Evolutionary conservation across 2,329 filamentous ascomycete genomes (phyloP).

Genomic region (Ceratocystis albifundus): DNA sequence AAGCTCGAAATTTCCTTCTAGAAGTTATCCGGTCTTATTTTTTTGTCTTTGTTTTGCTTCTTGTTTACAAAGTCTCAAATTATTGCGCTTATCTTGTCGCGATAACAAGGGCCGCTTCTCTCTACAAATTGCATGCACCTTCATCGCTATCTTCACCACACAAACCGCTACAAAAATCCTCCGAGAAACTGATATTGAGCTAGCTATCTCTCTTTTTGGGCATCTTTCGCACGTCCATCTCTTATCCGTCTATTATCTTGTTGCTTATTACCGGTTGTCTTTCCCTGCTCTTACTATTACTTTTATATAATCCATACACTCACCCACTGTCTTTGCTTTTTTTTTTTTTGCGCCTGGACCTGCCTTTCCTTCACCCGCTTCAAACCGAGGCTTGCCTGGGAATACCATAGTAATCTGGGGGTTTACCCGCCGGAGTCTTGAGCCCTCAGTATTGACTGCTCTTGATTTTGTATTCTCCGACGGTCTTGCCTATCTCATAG

Average conservation of each 20-base stretch:
- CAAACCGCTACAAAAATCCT: no score
- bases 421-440: background rate
- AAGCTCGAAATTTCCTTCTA: background rate
- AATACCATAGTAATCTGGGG: background rate
- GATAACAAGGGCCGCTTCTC: background rate
- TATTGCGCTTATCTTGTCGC: background rate
- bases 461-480: background rate
- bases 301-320: background rate
- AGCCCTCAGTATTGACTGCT: background rate
- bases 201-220: background rate
- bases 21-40: background rate
- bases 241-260: background rate
- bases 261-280: background rate
- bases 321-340: background rate
- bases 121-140: background rate
- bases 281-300: constrained; percentile 10
- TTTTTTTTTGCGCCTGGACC: constrained; percentile 18
- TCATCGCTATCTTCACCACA: background rate
- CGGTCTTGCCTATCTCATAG: constrained; percentile 1
- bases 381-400: constrained; percentile 20
- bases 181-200: background rate
- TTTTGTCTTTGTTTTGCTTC: background rate
- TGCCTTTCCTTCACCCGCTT: constrained; percentile 22
- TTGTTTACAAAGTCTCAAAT: background rate
- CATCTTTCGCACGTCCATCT: background rate